Evolutionary conservation across 257 asterid genomes (phyloP).

Genomic region (Craterostigma plantagineum): DNA sequence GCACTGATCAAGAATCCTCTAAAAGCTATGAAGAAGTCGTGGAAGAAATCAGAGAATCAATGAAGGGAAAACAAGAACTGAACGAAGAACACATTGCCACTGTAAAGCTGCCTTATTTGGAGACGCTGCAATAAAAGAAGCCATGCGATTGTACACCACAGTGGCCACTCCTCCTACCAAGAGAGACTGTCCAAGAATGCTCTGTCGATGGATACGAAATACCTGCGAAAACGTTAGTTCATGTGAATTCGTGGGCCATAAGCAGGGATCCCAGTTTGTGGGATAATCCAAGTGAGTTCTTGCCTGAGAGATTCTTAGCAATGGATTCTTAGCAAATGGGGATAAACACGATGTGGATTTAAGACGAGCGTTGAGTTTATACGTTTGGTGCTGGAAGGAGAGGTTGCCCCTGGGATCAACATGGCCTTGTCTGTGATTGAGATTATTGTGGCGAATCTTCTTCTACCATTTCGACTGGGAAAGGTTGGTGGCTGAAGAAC

Average conservation of each 20-base stretch:
- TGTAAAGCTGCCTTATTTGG: conserved; percentile 10
- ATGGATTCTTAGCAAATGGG: neutral
- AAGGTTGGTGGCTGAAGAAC: conserved; percentile 1
- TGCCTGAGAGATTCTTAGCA: conserved; percentile 21
- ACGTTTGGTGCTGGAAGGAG: conserved; percentile 19
- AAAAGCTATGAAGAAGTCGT: conserved; percentile 7
- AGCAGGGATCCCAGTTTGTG: conserved; percentile 14
- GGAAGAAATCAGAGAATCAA: conserved; percentile 4
- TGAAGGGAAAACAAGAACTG: conserved; percentile 1
- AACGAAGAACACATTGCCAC: conserved; percentile 8
- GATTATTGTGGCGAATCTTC: conserved; percentile 12
- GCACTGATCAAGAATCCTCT: conserved; percentile 10
- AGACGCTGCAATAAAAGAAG: conserved; percentile 17
- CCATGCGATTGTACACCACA: conserved; percentile 15
- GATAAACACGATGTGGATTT: neutral
- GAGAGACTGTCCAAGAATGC: conserved; percentile 11
- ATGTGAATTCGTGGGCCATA: conserved; percentile 19
- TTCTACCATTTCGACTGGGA: conserved; percentile 15
- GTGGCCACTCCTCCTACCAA: conserved; percentile 15
- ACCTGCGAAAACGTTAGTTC: conserved; percentile 15
- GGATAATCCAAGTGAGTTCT: conserved; percentile 17
- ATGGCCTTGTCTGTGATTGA: conserved; percentile 10
- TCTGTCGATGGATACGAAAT: conserved; percentile 14
- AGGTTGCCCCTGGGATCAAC: conserved; percentile 15
- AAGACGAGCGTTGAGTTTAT: conserved; percentile 10